Base-by-base conservation (phyloP, 2,329 filamentous ascomycete species). In the Arthrobotrys sinensis region DNA sequence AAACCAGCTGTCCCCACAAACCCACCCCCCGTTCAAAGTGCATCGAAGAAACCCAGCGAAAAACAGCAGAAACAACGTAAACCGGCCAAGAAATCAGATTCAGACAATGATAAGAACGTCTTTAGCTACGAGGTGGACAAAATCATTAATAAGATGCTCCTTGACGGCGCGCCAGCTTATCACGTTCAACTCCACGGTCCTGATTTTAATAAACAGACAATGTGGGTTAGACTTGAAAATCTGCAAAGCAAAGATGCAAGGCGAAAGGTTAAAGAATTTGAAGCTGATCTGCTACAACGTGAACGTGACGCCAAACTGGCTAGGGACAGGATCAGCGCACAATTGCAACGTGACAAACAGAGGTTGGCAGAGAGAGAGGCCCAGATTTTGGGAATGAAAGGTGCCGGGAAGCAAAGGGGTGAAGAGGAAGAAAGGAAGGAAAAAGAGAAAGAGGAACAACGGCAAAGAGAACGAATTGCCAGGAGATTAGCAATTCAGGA, bases 401-500 rank as follows among this genome's bases (percentile, higher is more conserved):
- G 10, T 10, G 12, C 60, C 8, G 66, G n/a, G 10, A 21, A 19
- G 11, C 19, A 53, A 10, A 34, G 19, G 6, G 11, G 12, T 63
- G 57, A 55, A 40, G 66, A 71, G 34, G 52, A 66, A 4, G 57
- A 67, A 5, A 45, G 21, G 12, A 34, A 60, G 10, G 57, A 67
- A n/a, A 45, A 32, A n/a, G 62, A 62, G 28, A 67, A 52, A 11
- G 73, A 77, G 32, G 62, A 67, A 14, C 43, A 64, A 28, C 34
- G 63, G 16, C 68, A 68, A 10, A 57, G 62, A 14, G 67, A 78
- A 45, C 67, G 36, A 11, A 57, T 63, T 50, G 62, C 52, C 0
- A 78, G 67, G 46, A 53, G 75, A 7, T 57, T 78, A 45, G 67
- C 67, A 3, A 72, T 78, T 67, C 75, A 78, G 21, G 67, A 78